Base-by-base conservation (phyloP, 352 stramenopile species). In the Phytophthora podocarpi region DNA sequence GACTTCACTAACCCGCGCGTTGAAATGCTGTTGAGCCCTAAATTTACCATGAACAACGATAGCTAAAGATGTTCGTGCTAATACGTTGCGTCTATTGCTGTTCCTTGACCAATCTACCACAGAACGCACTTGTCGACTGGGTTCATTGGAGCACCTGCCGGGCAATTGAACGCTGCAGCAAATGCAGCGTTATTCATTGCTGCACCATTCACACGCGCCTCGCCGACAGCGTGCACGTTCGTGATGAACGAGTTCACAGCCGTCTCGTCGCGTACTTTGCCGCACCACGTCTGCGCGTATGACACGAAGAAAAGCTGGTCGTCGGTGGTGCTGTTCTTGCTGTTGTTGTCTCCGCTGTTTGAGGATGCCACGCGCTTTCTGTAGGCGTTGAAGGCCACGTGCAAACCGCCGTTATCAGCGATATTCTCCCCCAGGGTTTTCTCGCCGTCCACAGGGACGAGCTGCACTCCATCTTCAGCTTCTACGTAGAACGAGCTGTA, bases 361-460 rank as follows among this genome's bases (percentile, higher is more conserved):
- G 31, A 46, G 1, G 20, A 31, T 6, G 24, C 30, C 18, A 59
- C 26, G 34, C 54, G 55, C n/a, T 53, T 69, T 65, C 20, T 70
- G 59, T 77, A 92, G 23, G 85, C 82, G 18, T 87, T 68, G 47
- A 75, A 85, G 20, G 80, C 64, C 12, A 94, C 56, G 13, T 61
- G 55, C 8, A 92, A 26, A 1, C 85, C 85, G 16, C 82, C 85
- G 32, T 89, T 85, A 59, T 94, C 85, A 32, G 85, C 85, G 39
- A 92, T 91, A 50, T 90, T 91, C 52, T 94, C 82, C 7, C 77
- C 70, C 16, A 94, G 62, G 10, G 85, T 94, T 34, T 79, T 62
- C 37, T 74, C 71, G 11, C 85, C 85, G 43, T 92, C 68, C 11
- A 90, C 81, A 10, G 73, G 68, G 12, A 74, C 73, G 0, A 90